A percentile compares a stretch with the other conserved stretches of the same genome.
phyloP scores from a whole-genome alignment of 805 yeast species.

The Clavispora phyllophila region DNA sequence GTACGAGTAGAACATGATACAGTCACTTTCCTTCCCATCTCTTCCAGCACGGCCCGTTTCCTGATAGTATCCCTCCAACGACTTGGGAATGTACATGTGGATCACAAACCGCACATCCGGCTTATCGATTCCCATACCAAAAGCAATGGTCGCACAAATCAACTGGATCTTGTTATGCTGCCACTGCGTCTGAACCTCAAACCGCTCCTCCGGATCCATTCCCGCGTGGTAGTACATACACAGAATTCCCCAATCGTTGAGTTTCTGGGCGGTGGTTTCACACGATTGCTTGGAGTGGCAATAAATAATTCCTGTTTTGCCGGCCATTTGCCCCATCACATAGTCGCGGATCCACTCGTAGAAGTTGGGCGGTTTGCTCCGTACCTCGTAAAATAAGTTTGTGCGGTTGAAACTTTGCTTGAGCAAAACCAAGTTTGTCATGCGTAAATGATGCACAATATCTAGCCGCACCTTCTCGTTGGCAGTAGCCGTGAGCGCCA shows the following conservation, averaged over 20 bases:
- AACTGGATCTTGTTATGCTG: slow-evolving; percentile 66
- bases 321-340: slow-evolving; percentile 45
- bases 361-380: slow-evolving; percentile 54
- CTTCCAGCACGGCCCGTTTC: slow-evolving; percentile 99
- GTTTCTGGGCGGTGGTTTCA: slow-evolving; percentile 67
- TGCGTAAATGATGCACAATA: slow-evolving; percentile 70
- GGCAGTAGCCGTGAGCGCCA: slow-evolving; percentile 98
- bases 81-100: slow-evolving; percentile 83
- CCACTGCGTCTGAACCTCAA: slow-evolving; percentile 74
- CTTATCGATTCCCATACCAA: slow-evolving; percentile 99
- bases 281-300: slow-evolving; percentile 89
- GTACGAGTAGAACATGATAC: slow-evolving; percentile 77
- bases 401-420: slow-evolving; percentile 91
- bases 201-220: slow-evolving; percentile 74
- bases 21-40: slow-evolving; percentile 80
- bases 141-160: slow-evolving; percentile 96
- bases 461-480: slow-evolving; percentile 85
- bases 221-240: slow-evolving; percentile 91
- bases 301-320: slow-evolving; percentile 81
- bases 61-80: slow-evolving; percentile 93
- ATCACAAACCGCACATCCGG: slow-evolving; percentile 91
- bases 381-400: slow-evolving; percentile 74
- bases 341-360: slow-evolving; percentile 56
- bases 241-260: slow-evolving; percentile 56
- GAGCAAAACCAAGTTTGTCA: slow-evolving; percentile 56